Percentiles rank a stretch among this genome's conserved stretches.
Evolutionary conservation across 2,329 filamentous ascomycete genomes (phyloP).

Genomic region (Trematosphaeria pertusa): DNA sequence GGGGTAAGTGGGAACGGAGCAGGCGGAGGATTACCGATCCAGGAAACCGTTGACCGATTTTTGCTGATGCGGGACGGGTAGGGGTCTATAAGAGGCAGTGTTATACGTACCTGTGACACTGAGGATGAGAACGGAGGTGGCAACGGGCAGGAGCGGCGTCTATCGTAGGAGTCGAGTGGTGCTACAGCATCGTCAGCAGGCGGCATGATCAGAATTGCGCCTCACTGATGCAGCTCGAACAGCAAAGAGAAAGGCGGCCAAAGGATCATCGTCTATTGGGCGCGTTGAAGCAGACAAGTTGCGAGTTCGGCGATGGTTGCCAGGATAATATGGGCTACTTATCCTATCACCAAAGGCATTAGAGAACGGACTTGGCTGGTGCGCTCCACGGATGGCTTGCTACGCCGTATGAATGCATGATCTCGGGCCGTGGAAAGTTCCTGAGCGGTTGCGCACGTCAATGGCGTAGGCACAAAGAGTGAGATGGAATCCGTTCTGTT

Average conservation of each 20-base stretch:
- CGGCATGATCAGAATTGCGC: conserved; percentile 5
- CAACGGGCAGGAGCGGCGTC: conserved; percentile 6
- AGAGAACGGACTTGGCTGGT: neutral
- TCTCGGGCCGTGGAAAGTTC: neutral
- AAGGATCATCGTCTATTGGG: neutral
- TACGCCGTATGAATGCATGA: neutral
- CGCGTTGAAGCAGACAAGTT: neutral
- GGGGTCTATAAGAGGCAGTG: neutral
- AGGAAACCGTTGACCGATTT: conserved; percentile 14
- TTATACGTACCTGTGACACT: conserved; percentile 9
- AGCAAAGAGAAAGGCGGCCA: neutral
- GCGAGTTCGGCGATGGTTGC: neutral
- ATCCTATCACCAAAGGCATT: neutral
- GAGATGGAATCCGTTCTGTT: no score
- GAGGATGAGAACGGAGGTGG: conserved; percentile 7
- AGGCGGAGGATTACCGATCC: conserved; percentile 17
- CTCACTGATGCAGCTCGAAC: neutral
- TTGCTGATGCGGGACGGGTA: conserved; percentile 16
- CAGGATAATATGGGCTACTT: neutral
- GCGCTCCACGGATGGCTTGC: neutral
- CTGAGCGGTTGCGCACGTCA: neutral
- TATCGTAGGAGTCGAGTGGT: neutral
- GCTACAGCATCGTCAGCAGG: conserved; percentile 3
- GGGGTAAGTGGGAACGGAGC: conserved; percentile 22
- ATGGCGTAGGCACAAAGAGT: neutral